Conservation (phyloP, 2,329 filamentous ascomycete species). For the Leptographium lundbergii region DNA sequence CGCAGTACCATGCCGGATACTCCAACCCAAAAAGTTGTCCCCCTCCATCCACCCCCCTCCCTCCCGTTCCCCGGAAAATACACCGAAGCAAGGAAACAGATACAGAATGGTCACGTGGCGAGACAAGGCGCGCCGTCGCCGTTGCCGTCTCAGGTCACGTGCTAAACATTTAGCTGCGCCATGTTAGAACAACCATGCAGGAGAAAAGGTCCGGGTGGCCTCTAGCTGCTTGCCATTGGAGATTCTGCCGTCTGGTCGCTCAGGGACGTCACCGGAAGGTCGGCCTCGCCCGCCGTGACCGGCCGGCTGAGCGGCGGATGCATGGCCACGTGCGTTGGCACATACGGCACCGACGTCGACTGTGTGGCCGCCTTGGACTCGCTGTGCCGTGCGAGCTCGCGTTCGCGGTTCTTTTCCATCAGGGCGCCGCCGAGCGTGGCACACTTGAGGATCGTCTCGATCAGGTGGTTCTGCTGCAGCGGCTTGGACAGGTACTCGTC, state of each 20-base stretch:
- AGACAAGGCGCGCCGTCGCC: no score
- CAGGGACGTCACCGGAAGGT: neutral
- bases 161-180: neutral
- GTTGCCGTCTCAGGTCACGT: no score
- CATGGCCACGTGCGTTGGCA: constrained; percentile 29
- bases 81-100: no score
- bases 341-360: constrained; percentile 4
- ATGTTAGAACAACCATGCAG: neutral
- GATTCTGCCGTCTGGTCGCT: neutral
- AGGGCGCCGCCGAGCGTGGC: constrained; percentile 79
- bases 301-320: neutral
- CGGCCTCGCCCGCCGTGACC: neutral
- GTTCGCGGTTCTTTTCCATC: constrained; percentile 61
- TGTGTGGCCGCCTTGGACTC: constrained; percentile 17
- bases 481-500: constrained; percentile 91
- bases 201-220: neutral
- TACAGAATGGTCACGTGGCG: no score
- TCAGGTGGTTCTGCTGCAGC: constrained; percentile 16
- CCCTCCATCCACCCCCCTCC: neutral
- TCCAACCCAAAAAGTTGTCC: neutral
- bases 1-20: neutral
- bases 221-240: neutral
- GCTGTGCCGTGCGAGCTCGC: constrained; percentile 31
- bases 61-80: no score
- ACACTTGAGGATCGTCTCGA: constrained; percentile 66